Conservation (phyloP, 2,329 filamentous ascomycete species). For the Cladosporium colombiae region DNA sequence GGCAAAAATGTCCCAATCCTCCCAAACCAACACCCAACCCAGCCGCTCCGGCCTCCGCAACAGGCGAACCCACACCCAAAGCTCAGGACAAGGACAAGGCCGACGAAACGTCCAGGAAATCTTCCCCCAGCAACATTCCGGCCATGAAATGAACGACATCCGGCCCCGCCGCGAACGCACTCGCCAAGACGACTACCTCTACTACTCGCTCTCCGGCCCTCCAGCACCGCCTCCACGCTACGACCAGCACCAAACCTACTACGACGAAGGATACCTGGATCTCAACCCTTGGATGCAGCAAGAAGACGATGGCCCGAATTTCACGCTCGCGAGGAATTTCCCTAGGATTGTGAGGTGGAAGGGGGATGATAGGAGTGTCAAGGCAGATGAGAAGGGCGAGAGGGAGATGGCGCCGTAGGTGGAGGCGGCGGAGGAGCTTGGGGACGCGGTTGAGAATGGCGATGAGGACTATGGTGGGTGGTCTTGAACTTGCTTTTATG, state of each 20-base stretch:
- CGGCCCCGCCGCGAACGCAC: slow-evolving; percentile 18
- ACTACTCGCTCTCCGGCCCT: slow-evolving; percentile 18
- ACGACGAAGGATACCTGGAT: slow-evolving; percentile 30
- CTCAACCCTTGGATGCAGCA: slow-evolving; percentile 31
- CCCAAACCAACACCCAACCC: background rate
- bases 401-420: slow-evolving; percentile 31
- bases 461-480: slow-evolving; percentile 2
- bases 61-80: background rate
- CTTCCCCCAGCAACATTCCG: background rate
- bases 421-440: slow-evolving; percentile 15
- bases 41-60: background rate
- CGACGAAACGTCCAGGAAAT: background rate
- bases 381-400: slow-evolving; percentile 29
- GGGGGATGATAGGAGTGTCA: slow-evolving; percentile 18
- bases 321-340: slow-evolving; percentile 31
- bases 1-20: background rate
- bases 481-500: too few species aligned
- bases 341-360: slow-evolving; percentile 30
- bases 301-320: slow-evolving; percentile 26
- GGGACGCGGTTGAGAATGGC: slow-evolving; percentile 8
- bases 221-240: slow-evolving; percentile 13
- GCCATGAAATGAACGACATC: slow-evolving; percentile 10
- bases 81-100: background rate
- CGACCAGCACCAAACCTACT: slow-evolving; percentile 30
- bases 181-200: slow-evolving; percentile 18